phyloP scores from a whole-genome alignment of 192 early-diverging fungal species.

The Coemansia sp. region DNA sequence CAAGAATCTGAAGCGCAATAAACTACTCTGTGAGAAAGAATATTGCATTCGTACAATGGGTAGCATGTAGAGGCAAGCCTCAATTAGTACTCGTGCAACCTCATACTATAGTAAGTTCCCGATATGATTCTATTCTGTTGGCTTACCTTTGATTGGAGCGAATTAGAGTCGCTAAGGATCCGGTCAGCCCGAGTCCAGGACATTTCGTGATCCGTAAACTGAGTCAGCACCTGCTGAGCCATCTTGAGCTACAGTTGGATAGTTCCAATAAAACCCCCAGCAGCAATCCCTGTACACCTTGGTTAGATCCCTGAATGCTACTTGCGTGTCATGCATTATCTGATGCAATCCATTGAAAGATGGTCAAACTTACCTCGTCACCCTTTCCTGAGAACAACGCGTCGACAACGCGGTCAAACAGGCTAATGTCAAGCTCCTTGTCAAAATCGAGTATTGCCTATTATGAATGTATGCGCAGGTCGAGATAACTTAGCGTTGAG shows the following conservation, averaged over 20 bases:
- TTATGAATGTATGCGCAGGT: background rate
- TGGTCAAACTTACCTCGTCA: slow-evolving; percentile 63
- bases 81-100: background rate
- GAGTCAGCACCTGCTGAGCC: slow-evolving; percentile 83
- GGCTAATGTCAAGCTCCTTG: slow-evolving; percentile 77
- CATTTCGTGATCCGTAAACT: slow-evolving; percentile 94
- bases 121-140: background rate
- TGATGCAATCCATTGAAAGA: background rate
- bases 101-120: background rate
- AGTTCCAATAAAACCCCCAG: background rate
- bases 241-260: slow-evolving; percentile 68
- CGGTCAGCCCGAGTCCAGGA: slow-evolving; percentile 93
- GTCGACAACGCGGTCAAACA: slow-evolving; percentile 88
- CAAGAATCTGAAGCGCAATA: slow-evolving; percentile 90
- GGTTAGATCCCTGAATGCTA: background rate
- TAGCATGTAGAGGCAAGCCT: background rate
- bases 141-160: slow-evolving; percentile 81
- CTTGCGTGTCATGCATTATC: background rate
- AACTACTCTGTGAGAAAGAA: slow-evolving; percentile 56
- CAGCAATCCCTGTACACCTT: background rate
- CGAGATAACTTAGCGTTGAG: background rate
- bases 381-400: slow-evolving; percentile 75
- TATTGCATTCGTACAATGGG: background rate
- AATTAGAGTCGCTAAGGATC: slow-evolving; percentile 81
- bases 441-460: slow-evolving; percentile 86